Evolutionary conservation across 2,329 filamentous ascomycete genomes (phyloP), one percentile per base, ranked within the genome.

Genomic region (Claviceps sp.): DNA sequence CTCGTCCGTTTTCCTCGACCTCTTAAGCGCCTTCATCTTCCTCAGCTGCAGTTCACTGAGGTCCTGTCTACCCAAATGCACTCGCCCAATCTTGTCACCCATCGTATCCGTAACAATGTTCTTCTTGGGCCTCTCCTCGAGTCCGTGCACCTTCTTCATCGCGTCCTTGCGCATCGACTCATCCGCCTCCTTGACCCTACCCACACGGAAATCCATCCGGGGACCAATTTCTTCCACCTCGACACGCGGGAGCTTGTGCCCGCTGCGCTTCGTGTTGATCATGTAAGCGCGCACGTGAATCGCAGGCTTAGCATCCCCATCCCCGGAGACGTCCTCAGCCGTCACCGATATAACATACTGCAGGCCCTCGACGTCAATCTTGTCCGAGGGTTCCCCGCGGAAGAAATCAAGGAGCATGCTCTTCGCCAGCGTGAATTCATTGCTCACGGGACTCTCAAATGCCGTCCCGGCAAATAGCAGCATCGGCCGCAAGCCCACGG

Each of bases 21-120:
- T 78, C 80, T 97, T 98, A 59, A 98, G 70, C 59, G 90, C 93
- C 82, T 98, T 98, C 90, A 98, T 97, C 81, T 98, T 98, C 65
- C 93, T 84, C 50, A 90, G 94, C 75, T 98, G 93, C 69, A 98
- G 70, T 61, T 85, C 80, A 64, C 75, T 77, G 54, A 98, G 77
- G 71, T 98, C 89, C 71, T 96, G 89, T 73, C 85, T 89, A 63
- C 87, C 89, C 55, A 95, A 70, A 68, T 98, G 93, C 57, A 98
- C 86, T 60, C 89, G 84, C 57, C 91, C 93, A 57, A 97, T 77
- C 83, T 97, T 97, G 71, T 98, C 93, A 66, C 93, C 93, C 72
- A 98, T 89, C 44, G 83, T 70, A 67, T 97, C 90, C 53, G 87
- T 94, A 51, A 82, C 80, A 61, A 98, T 85, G 69, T 98, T 98